Evolutionary conservation across 2,329 filamentous ascomycete species (phyloP).

Genomic region (Colletotrichum viniferum): DNA sequence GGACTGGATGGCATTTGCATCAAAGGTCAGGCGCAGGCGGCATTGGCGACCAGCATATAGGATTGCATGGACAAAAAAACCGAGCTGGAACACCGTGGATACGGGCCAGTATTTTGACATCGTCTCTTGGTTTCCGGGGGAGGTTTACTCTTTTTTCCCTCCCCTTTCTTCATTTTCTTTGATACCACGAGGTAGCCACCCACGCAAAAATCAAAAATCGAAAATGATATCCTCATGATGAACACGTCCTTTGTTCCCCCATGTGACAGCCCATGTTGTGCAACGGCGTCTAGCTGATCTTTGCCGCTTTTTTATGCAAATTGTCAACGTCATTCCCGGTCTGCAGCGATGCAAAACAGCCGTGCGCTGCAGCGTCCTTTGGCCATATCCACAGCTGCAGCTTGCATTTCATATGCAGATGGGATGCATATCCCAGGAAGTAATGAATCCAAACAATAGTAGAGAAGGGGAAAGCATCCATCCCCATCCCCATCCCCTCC

Average conservation of each 20-base stretch:
- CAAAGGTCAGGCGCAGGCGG: constrained; percentile 2
- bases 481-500: neutral
- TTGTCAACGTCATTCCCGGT: neutral
- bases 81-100: neutral
- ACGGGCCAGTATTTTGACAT: neutral
- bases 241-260: neutral
- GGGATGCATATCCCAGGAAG: neutral
- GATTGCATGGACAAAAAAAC: constrained; percentile 13
- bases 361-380: neutral
- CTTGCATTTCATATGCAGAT: neutral
- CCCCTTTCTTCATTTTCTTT: neutral
- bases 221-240: neutral
- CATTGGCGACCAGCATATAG: constrained; percentile 16
- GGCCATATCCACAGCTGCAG: neutral
- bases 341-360: neutral
- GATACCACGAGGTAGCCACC: constrained; percentile 15
- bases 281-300: neutral
- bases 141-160: neutral
- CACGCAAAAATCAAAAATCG: neutral
- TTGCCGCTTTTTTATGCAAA: neutral
- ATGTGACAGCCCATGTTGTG: neutral
- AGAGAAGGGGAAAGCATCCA: neutral
- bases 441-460: neutral
- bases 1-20: constrained; percentile 13
- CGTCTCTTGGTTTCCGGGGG: neutral